Evolutionary conservation across 2,329 filamentous ascomycete genomes (phyloP).

Genomic region (Chrysoporthe cubensis): DNA sequence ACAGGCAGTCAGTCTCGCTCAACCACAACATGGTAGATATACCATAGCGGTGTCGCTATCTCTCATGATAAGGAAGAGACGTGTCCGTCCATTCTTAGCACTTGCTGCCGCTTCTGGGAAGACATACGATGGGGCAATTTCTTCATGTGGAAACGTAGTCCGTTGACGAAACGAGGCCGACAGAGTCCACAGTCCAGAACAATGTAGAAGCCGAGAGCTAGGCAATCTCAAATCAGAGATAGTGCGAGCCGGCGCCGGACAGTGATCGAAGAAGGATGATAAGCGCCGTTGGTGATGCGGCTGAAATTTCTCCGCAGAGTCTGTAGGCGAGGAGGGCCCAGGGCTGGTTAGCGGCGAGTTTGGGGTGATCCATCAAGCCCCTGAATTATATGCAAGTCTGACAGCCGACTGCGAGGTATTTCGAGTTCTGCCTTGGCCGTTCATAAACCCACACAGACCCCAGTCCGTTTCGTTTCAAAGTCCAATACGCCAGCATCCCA

Average conservation of each 20-base stretch:
- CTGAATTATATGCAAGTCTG: slow-evolving; percentile 21
- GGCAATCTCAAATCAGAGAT: neutral
- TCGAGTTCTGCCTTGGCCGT: neutral
- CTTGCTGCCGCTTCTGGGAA: neutral
- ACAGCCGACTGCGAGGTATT: slow-evolving; percentile 2
- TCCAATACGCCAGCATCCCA: slow-evolving; percentile 10
- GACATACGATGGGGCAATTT: neutral
- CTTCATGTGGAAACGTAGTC: neutral
- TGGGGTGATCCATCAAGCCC: slow-evolving; percentile 13
- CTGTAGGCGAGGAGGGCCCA: too few relatives aligned
- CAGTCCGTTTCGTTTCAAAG: slow-evolving; percentile 26
- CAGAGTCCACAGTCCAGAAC: neutral
- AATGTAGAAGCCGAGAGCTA: neutral
- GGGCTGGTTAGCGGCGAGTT: neutral
- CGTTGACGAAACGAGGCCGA: neutral
- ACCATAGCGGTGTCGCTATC: too few relatives aligned
- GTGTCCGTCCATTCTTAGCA: neutral
- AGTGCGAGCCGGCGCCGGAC: neutral
- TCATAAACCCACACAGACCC: neutral
- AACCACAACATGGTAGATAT: too few relatives aligned
- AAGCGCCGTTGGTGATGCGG: slow-evolving; percentile 4
- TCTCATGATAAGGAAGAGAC: too few relatives aligned
- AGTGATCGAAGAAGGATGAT: neutral
- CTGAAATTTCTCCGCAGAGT: neutral
- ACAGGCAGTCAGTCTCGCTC: neutral